Base-by-base conservation (phyloP, 164 flowering plant genomes). In the Aristolochia fimbriata region DNA sequence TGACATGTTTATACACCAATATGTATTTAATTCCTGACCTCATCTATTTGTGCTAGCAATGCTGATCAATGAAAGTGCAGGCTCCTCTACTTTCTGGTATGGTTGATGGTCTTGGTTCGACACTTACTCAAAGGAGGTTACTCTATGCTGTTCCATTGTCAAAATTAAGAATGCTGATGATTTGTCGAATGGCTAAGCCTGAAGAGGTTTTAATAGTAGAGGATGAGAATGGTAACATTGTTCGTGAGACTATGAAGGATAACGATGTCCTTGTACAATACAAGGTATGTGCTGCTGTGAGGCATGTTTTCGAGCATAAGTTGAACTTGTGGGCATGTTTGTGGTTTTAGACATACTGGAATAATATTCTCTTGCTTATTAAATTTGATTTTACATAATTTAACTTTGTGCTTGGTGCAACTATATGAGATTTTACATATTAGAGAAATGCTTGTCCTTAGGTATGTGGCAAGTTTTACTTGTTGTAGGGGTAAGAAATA, bases 161-260 rank as follows among this genome's bases (percentile, higher is more conserved):
- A 33, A 94, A 91, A 77, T 73, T 91, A 75, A 81, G 99, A 65
- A 61, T 81, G 78, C 82, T 94, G 21, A 91, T 94, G 99, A 88
- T 94, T 10, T 86, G 88, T 66, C 96, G 99, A 43, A 94, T 94
- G 99, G 99, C 99, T 13, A 94, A 94, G 78, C 99, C 97, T 62
- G 99, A 94, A 66, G 99, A 94, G 56, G 99, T 94, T 70, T 70
- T 94, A 57, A 91, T 94, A 64, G 96, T 94, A 65, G 99, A 94
- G 71, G 99, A 94, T 82, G 99, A 94, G 81, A 94, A 94, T 83
- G 99, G 99, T 45, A 94, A 94, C 77, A 91, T 94, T 71, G 99
- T 94, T 49, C 96, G 99, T 50, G 99, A 94, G 73, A 94, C 99
- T 0, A 77, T 94, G 97, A 94, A 94, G 75, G 99, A 94, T 69